Percentiles rank a stretch among this genome's conserved stretches.
phyloP scores from a whole-genome alignment of 805 yeast genomes.

The Cyberlindnera samutprakarnensis region DNA sequence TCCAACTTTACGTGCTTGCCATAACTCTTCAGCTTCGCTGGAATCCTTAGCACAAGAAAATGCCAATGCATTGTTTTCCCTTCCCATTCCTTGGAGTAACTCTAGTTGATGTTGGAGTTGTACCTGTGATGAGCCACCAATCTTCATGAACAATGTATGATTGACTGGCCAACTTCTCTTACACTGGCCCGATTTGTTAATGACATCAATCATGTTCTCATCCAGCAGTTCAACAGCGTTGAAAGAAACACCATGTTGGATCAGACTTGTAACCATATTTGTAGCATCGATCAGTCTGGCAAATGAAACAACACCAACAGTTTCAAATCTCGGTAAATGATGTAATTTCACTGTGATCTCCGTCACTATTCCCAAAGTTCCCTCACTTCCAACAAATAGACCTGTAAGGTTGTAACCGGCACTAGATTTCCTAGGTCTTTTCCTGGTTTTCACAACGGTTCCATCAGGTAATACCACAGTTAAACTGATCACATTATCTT shows the following conservation, averaged over 20 bases:
- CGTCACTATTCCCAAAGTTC: constrained; percentile 69
- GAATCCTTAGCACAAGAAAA: constrained; percentile 52
- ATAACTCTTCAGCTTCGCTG: constrained; percentile 54
- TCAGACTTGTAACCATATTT: constrained; percentile 50
- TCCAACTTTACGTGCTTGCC: constrained; percentile 68
- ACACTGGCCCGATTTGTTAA: constrained; percentile 49
- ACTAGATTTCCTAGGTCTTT: constrained; percentile 58
- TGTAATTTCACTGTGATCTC: constrained; percentile 68
- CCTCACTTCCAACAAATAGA: constrained; percentile 67
- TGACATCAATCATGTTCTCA: constrained; percentile 58
- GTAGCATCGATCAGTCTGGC: constrained; percentile 66
- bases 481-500: constrained; percentile 56
- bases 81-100: constrained; percentile 41
- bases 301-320: constrained; percentile 64
- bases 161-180: constrained; percentile 41
- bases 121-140: constrained; percentile 39
- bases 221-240: constrained; percentile 72
- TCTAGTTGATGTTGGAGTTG: constrained; percentile 34
- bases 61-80: constrained; percentile 39
- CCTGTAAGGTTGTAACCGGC: constrained; percentile 71
- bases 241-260: constrained; percentile 52
- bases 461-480: constrained; percentile 79
- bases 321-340: constrained; percentile 54
- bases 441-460: constrained; percentile 59
- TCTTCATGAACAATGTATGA: constrained; percentile 57